These are phyloP conservation scores for Erodium moschatum DNA, from an alignment of 441 rosid species.

Conservation along the genomic window DNA sequence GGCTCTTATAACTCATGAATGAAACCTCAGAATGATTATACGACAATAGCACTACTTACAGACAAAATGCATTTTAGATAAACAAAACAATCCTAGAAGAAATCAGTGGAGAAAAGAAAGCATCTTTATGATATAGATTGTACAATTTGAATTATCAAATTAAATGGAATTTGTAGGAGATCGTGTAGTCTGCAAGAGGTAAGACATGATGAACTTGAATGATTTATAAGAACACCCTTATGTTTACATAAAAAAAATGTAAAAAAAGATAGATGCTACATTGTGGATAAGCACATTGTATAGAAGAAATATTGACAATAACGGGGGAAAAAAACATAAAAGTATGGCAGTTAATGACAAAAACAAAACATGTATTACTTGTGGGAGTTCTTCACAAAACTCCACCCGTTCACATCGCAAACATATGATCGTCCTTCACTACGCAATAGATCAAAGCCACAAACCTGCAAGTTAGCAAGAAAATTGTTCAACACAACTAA, in stretches of 20 bases:
- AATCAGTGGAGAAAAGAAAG: neutral
- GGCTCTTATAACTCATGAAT: neutral
- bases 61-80: neutral
- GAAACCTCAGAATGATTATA: neutral
- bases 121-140: neutral
- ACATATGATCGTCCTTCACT: conserved; percentile 96
- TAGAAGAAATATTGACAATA: neutral
- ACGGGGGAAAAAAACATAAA: neutral
- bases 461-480: conserved; percentile 51
- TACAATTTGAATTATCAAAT: neutral
- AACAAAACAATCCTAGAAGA: neutral
- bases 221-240: neutral
- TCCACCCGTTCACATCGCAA: conserved; percentile 99
- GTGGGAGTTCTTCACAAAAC: conserved; percentile 99
- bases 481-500: neutral
- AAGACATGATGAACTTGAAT: neutral
- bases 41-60: neutral
- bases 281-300: neutral
- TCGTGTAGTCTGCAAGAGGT: neutral
- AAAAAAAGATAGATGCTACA: neutral
- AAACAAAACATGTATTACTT: conserved; percentile 47
- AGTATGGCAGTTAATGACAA: neutral
- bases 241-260: neutral
- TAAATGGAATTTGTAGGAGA: neutral
- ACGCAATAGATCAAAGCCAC: conserved; percentile 98